These are phyloP conservation scores for Cryptosporidium canis DNA, from an alignment of 169 alveolate genomes.

Conservation along the genomic window DNA sequence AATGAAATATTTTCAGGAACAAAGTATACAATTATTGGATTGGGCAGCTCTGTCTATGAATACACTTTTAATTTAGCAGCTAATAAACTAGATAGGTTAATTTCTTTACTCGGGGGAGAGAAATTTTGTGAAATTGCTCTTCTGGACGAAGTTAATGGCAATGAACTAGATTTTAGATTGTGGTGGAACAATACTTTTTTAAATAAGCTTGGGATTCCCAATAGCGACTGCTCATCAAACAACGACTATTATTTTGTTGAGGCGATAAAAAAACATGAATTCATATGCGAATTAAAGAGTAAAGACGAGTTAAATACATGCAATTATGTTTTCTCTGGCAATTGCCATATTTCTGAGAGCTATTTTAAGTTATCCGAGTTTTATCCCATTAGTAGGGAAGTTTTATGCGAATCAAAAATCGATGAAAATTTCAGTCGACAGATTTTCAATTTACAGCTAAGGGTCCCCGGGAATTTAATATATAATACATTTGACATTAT, in stretches of 20 bases:
- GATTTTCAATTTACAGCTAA: constrained; percentile 10
- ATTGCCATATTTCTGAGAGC: constrained; percentile 34
- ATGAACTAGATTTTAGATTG: neutral
- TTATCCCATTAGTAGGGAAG: neutral
- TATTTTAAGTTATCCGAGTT: constrained; percentile 22
- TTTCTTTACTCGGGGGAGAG: constrained; percentile 30
- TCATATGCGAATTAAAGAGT: neutral
- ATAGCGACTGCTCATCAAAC: neutral
- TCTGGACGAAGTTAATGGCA: constrained; percentile 60
- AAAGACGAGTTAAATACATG: neutral
- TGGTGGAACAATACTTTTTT: constrained; percentile 47
- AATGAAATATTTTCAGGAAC: constrained; percentile 12
- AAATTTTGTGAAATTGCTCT: constrained; percentile 48
- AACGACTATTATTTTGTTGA: neutral
- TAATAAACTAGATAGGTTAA: constrained; percentile 14
- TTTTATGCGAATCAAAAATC: constrained; percentile 11
- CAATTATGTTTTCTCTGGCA: neutral
- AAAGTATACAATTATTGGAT: constrained; percentile 28
- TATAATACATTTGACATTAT: constrained; percentile 41
- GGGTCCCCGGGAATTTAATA: neutral
- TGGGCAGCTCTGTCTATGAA: constrained; percentile 63
- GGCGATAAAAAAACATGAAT: neutral
- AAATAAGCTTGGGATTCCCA: neutral
- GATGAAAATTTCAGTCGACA: neutral
- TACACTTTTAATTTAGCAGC: constrained; percentile 44